Evolutionary conservation across 345 rosid genomes (phyloP).

Genomic region (Rhizophora apiculata): DNA sequence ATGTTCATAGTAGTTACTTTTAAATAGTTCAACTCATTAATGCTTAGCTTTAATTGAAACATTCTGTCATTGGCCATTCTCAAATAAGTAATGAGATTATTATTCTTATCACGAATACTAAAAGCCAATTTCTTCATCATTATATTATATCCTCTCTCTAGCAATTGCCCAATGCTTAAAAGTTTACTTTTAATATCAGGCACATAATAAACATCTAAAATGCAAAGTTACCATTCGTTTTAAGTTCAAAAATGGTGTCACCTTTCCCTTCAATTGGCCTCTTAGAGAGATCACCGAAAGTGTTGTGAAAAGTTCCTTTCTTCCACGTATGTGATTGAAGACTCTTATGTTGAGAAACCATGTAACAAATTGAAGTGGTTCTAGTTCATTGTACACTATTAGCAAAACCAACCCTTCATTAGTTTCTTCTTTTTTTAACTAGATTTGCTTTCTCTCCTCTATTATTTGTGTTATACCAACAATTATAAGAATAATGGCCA

Average conservation of each 20-base stretch:
- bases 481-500: background rate
- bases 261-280: background rate
- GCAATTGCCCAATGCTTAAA: background rate
- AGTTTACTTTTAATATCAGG: background rate
- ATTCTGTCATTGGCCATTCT: too few species aligned
- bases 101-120: too few species aligned
- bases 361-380: too few species aligned
- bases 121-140: background rate
- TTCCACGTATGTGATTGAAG: too few species aligned
- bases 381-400: too few species aligned
- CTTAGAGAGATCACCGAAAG: too few species aligned
- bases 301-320: too few species aligned
- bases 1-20: background rate
- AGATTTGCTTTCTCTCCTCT: background rate
- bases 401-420: background rate
- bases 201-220: background rate
- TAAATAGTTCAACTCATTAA: too few species aligned
- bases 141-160: background rate
- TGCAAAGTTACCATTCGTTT: background rate
- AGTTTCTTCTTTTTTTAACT: background rate
- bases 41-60: too few species aligned
- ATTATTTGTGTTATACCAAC: background rate
- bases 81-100: too few species aligned
- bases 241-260: background rate
- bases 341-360: too few species aligned